Base-by-base conservation (phyloP, 352 stramenopile genomes). In the Lagenidium sp. region DNA sequence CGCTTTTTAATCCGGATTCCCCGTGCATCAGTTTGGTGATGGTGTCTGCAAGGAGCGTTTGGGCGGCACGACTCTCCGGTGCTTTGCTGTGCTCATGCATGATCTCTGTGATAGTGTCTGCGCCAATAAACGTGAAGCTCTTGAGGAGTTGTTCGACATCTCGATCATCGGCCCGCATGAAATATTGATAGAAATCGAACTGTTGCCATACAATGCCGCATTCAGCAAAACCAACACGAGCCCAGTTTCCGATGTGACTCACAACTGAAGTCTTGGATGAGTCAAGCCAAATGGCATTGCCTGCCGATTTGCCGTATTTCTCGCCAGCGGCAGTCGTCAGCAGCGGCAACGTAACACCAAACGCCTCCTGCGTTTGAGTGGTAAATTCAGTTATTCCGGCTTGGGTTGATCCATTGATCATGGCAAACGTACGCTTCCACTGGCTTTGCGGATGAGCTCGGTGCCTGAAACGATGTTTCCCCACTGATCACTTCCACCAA, bases 271-370 rank as follows among this genome's bases (percentile, higher is more conserved):
- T 91, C 60, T 95, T 95, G 28, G 92, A 77, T 2, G 74, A 51
- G 61, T 99, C 97, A 12, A 99, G 68, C 96, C 96, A 99, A 43
- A 99, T 80, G 3, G 96, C 96, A 40, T 98, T 98, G 29, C 88
- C 88, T 2, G 96, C 96, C 12, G 95, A 98, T 69, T 99, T 99
- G 47, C 97, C 97, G 71, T 99, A 99, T 67, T 99, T 99, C 54
- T 98, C 96, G 41, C 97, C 97, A 36, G 95, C 85, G 5, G 77
- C 82, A 6, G 94, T 99, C 35, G 95, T 99, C 29, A 99, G 86
- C 34, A 99, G 71, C 15, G 94, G 85, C 41, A 98, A 82, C 20
- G 97, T 99, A 38, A 97, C 65, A 1, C 93, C 96, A 61, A 96
- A 97, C 11, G 97, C 75, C 35, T 92, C 77, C 57, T 88, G 34